Evolutionary conservation across 768 basidiomycete species (phyloP), one percentile per base, ranked within the genome.

Genomic region (Terana coerulea): DNA sequence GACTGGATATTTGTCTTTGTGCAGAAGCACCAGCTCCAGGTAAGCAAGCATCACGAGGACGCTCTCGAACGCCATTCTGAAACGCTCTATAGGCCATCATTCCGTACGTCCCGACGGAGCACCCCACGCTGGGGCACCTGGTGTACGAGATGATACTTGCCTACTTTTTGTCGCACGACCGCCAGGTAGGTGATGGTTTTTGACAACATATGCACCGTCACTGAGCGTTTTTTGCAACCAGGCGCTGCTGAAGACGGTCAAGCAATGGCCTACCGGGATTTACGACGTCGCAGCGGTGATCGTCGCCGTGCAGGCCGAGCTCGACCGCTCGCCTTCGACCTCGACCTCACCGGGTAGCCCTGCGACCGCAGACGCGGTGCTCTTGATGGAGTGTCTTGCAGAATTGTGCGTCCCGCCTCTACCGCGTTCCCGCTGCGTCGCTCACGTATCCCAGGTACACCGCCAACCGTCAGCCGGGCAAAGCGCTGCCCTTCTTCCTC

Each of bases 131-230:
- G 10, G 82, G 85, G 31, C 84, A 84, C 59, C 64, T 94, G 25
- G 89, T 95, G 2, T 99, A 98, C 66, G 95, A 95, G 66, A 92
- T 98, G 88, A 83, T 98, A 37, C 77, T 99, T 6, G 92, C 84
- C 0, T 80, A 97, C 65, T 89, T 92, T 66, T 69, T 98, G 24
- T 74, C 79, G 3, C 81, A 90, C 48, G 90, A 98, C 65, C 80
- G 78, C 62, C 68, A 76, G 63, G 93, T 90, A 60, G 31, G 75
- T 51, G 9, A 3, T n/a, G n/a, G n/a, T n/a, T n/a, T n/a, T n/a
- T n/a, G n/a, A n/a, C n/a, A n/a, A n/a, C n/a, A n/a, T n/a, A n/a
- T n/a, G n/a, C n/a, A n/a, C n/a, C n/a, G n/a, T n/a, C n/a, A n/a
- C n/a, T n/a, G n/a, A n/a, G n/a, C n/a, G n/a, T n/a, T n/a, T n/a